These are phyloP conservation scores for Ceratobasidium sp. DNA, from an alignment of 1,284 basidiomycete species.

Conservation along the genomic window DNA sequence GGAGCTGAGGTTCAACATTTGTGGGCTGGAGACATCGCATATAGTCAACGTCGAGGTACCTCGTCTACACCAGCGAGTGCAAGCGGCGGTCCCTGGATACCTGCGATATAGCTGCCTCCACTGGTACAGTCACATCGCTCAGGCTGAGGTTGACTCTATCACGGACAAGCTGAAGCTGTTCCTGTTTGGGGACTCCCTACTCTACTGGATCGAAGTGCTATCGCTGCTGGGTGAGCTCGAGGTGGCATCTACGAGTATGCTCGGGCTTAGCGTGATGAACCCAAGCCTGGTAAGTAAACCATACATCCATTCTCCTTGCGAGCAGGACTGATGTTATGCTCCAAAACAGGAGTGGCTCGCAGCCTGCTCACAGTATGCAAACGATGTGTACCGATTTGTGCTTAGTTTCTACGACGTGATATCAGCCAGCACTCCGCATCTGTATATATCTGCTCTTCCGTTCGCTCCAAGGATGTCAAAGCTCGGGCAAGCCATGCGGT, in stretches of 20 bases:
- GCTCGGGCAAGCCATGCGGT: neutral
- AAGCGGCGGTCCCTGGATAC: neutral
- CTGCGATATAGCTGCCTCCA: slow-evolving; percentile 19
- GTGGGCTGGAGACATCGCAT: slow-evolving; percentile 10
- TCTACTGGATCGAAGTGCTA: too few species aligned
- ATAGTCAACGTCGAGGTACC: slow-evolving; percentile 25
- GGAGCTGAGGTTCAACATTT: slow-evolving; percentile 22
- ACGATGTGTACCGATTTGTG: neutral
- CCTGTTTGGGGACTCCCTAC: too few species aligned
- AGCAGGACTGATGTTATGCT: too few species aligned
- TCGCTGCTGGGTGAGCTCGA: too few species aligned
- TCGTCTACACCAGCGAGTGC: neutral
- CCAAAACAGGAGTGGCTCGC: too few species aligned
- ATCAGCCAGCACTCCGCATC: slow-evolving; percentile 1
- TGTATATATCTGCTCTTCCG: slow-evolving; percentile 3
- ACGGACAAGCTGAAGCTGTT: too few species aligned
- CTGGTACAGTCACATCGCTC: slow-evolving; percentile 14
- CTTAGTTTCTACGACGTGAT: slow-evolving; percentile 14
- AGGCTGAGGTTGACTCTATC: neutral
- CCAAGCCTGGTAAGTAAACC: too few species aligned
- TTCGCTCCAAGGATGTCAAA: neutral
- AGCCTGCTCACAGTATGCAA: neutral
- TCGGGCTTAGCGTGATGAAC: neutral
- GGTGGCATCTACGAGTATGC: neutral
- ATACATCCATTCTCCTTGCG: too few species aligned